Evolutionary conservation across 1,139 yeast genomes (phyloP), one percentile per base, ranked within the genome.

Genomic region (Sugiyamaella sp.): DNA sequence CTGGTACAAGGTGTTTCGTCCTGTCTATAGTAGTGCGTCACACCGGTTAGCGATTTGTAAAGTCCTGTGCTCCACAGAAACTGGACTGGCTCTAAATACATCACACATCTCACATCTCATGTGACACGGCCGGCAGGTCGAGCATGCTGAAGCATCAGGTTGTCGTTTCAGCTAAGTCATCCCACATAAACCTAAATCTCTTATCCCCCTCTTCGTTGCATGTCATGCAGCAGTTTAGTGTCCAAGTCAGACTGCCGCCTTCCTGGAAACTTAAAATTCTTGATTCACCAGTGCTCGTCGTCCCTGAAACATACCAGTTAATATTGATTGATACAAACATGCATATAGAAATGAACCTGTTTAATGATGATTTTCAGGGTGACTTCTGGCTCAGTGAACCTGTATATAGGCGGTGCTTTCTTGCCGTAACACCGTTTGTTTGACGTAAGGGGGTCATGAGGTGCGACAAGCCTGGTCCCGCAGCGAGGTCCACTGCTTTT

Each of bases 321-420:
- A 25, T n/a, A n/a, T 22, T 43, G 46, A 43, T 29, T 43, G 46
- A 43, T 32, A 43, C 46, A 43, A 29, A 43, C 46, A 43, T 43
- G 46, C 46, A 43, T 43, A 29, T 24, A 43, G 35, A 29, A 16
- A 19, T 39, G 42, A 25, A 25, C 35, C 35, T 10, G 45, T 24
- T 41, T 41, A 29, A 29, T 12, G 14, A 29, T 12, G 35, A 12
- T 12, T 12, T 12, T 29, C n/a, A 12, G n/a, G 4, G 14, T 29
- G 14, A 14, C 35, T 12, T 12, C 14, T 4, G n/a, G n/a, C n/a
- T n/a, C n/a, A n/a, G n/a, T n/a, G n/a, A n/a, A n/a, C n/a, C n/a
- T n/a, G n/a, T n/a, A n/a, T n/a, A n/a, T n/a, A n/a, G n/a, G n/a
- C n/a, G n/a, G n/a, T n/a, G n/a, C n/a, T n/a, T n/a, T n/a, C n/a